Conservation (phyloP, 495 filamentous ascomycete species). For the Annulohypoxylon nitens region DNA sequence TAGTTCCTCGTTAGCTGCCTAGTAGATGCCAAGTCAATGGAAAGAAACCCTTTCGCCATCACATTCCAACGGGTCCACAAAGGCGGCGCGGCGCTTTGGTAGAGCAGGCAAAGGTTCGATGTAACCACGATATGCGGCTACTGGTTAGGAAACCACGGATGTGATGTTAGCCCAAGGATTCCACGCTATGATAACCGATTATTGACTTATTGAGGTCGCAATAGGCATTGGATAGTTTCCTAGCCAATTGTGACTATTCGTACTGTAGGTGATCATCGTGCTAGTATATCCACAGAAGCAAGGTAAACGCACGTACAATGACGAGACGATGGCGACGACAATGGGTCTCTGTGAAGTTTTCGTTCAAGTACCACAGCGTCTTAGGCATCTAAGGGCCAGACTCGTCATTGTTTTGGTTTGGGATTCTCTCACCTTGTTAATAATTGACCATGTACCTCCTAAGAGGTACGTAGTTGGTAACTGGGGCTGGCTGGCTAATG, state of each 20-base stretch:
- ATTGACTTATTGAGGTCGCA: constrained; percentile 16
- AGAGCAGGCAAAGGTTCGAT: constrained; percentile 3
- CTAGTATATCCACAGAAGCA: background rate
- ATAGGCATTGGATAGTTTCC: constrained; percentile 1
- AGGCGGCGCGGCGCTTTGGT: constrained; percentile 10
- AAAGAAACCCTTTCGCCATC: constrained; percentile 26
- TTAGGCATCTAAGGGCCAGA: constrained; percentile 19
- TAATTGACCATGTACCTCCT: constrained; percentile 18
- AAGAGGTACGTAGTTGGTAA: background rate
- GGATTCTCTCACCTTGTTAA: constrained; percentile 27
- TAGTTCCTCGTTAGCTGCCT: constrained; percentile 12
- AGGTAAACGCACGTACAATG: constrained; percentile 7
- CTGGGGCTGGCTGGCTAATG: constrained; percentile 39
- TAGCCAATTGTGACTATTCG: background rate
- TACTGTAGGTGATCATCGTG: constrained; percentile 18
- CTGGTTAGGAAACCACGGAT: constrained; percentile 14
- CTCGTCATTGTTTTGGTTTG: constrained; percentile 31
- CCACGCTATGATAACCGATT: constrained; percentile 21
- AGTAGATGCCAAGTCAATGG: constrained; percentile 15
- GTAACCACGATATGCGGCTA: constrained; percentile 19
- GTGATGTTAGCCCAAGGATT: constrained; percentile 18
- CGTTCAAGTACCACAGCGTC: constrained; percentile 3
- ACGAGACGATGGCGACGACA: constrained; percentile 19
- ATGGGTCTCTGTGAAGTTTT: constrained; percentile 18
- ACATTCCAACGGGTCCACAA: background rate